Conservation (phyloP, 371 early-diverging fungal genomes). For the Apophysomyces elegans region DNA sequence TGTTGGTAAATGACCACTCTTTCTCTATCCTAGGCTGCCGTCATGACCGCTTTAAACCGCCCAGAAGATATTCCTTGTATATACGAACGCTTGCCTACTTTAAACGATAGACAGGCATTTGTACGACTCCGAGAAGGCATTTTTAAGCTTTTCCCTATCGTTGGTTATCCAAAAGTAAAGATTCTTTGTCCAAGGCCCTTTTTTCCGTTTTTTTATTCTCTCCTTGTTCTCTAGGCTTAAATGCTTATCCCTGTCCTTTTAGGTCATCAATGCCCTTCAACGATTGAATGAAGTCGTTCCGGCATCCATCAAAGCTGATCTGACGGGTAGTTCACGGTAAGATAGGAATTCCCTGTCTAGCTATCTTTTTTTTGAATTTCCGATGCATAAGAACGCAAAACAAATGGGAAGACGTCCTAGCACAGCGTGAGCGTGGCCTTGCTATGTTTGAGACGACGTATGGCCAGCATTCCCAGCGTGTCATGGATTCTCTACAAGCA, state of each 20-base stretch:
- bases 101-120: conserved; percentile 19
- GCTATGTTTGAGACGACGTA: conserved; percentile 38
- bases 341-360: too few species aligned
- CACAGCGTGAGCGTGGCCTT: conserved; percentile 62
- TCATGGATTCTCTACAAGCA: conserved; percentile 30
- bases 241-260: background rate
- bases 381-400: conserved; percentile 25
- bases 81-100: conserved; percentile 14
- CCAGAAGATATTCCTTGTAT: conserved; percentile 38
- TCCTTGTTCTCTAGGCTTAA: too few species aligned
- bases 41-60: conserved; percentile 36
- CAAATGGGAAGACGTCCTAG: conserved; percentile 82
- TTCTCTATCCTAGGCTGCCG: conserved; percentile 25
- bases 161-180: conserved; percentile 45
- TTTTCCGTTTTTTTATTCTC: background rate
- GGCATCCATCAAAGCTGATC: conserved; percentile 8
- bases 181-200: too few species aligned
- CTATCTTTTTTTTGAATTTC: too few species aligned
- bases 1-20: too few species aligned
- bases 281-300: conserved; percentile 28
- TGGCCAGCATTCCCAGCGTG: conserved; percentile 34
- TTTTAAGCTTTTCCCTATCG: conserved; percentile 34
- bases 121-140: conserved; percentile 38
- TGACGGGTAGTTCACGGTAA: too few species aligned
- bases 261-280: conserved; percentile 43